These are phyloP conservation scores for Monilinia fructigena DNA, from an alignment of 2,329 filamentous ascomycete species.

Conservation along the genomic window DNA sequence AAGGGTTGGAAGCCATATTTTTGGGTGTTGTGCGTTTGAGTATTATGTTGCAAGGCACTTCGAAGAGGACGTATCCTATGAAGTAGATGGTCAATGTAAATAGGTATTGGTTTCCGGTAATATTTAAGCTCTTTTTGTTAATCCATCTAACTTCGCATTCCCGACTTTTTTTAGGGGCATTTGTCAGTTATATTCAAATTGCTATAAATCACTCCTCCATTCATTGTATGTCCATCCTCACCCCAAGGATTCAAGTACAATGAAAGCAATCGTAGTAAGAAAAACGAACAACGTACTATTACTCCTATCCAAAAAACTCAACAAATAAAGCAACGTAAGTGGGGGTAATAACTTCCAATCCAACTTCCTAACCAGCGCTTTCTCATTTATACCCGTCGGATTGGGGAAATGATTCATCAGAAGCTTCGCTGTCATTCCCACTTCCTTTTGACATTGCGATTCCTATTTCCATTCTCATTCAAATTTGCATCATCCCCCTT, in stretches of 20 bases:
- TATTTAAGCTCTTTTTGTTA: constrained; percentile 50
- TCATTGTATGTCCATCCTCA: neutral
- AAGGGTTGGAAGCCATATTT: constrained; percentile 56
- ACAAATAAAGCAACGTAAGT: constrained; percentile 54
- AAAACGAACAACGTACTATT: constrained; percentile 49
- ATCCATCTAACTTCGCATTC: constrained; percentile 57
- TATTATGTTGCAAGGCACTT: constrained; percentile 62
- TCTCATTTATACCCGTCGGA: constrained; percentile 50
- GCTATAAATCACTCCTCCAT: neutral
- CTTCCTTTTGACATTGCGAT: constrained; percentile 2
- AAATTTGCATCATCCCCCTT: neutral
- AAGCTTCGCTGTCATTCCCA: constrained; percentile 20
- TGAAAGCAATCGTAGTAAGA: neutral
- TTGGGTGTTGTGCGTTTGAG: constrained; percentile 59
- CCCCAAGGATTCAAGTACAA: too few species aligned
- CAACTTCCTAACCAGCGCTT: constrained; percentile 56
- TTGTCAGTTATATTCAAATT: neutral
- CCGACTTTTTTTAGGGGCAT: constrained; percentile 47
- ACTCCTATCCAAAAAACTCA: constrained; percentile 57
- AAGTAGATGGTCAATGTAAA: constrained; percentile 67
- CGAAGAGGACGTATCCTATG: constrained; percentile 55
- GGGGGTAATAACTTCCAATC: constrained; percentile 53
- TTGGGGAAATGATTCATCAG: constrained; percentile 30
- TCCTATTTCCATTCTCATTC: too few species aligned
- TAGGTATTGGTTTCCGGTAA: constrained; percentile 62